Evolutionary conservation across 1,284 basidiomycete species (phyloP).

Genomic region (Ganoderma resinaceum): DNA sequence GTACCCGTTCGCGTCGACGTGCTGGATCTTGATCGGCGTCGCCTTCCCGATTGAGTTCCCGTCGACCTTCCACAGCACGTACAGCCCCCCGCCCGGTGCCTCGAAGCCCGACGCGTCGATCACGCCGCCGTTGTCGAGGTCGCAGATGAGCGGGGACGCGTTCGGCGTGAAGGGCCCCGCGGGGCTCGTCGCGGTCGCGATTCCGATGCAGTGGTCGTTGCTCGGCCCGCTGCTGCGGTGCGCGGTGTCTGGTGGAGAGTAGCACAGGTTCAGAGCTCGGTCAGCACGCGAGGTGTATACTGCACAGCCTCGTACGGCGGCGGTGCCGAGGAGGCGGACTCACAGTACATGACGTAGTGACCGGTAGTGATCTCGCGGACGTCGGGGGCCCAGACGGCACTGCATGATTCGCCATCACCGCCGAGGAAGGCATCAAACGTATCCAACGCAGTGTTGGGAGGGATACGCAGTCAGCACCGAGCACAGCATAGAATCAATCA

Average conservation of each 20-base stretch:
- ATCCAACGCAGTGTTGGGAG: neutral
- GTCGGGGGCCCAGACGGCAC: constrained; percentile 12
- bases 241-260: constrained; percentile 20
- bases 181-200: constrained; percentile 28
- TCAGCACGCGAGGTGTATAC: no score
- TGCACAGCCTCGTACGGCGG: neutral
- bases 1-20: constrained; percentile 10
- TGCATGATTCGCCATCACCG: neutral
- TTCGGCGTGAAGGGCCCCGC: constrained; percentile 32
- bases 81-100: constrained; percentile 15
- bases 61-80: neutral
- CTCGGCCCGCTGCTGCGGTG: constrained; percentile 15
- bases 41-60: neutral
- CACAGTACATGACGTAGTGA: constrained; percentile 18
- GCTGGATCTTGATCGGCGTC: constrained; percentile 14
- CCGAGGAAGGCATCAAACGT: no score
- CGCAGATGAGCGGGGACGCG: constrained; percentile 29
- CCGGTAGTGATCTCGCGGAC: constrained; percentile 12
- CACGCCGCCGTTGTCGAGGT: constrained; percentile 30
- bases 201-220: constrained; percentile 28
- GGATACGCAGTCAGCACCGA: neutral
- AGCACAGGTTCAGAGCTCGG: constrained; percentile 7
- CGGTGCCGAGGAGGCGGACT: neutral
- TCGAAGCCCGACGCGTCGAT: constrained; percentile 36
- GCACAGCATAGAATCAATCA: no score